These are phyloP conservation scores for Aspergillus clavatus DNA, from an alignment of 2,329 filamentous ascomycete genomes.

Conservation along the genomic window DNA sequence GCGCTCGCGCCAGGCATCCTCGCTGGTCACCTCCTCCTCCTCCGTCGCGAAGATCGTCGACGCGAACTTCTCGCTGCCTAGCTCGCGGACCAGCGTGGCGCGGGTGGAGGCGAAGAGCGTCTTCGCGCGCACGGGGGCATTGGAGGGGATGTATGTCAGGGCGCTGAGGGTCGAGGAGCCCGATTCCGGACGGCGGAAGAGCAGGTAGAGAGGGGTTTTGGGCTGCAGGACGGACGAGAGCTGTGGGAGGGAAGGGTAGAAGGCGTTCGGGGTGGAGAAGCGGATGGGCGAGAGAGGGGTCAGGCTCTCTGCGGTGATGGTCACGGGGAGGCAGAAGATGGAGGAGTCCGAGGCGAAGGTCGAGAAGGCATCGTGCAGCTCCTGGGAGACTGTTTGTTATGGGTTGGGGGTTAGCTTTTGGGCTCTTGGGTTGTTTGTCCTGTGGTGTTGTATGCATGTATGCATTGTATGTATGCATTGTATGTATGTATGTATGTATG, in stretches of 20 bases:
- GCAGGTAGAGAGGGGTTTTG: slow-evolving; percentile 56
- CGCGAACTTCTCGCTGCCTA: slow-evolving; percentile 58
- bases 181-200: slow-evolving; percentile 49
- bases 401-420: slow-evolving; percentile 1
- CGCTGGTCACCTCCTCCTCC: slow-evolving; percentile 51
- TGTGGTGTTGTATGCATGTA: slow-evolving; percentile 1
- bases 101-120: slow-evolving; percentile 63
- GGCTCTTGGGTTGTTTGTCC: no score
- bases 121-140: slow-evolving; percentile 60
- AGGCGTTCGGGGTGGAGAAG: slow-evolving; percentile 41
- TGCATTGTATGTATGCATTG: no score
- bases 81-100: slow-evolving; percentile 54
- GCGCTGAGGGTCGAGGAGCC: slow-evolving; percentile 41
- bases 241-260: slow-evolving; percentile 48
- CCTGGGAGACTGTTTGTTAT: slow-evolving; percentile 41
- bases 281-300: slow-evolving; percentile 37
- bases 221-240: slow-evolving; percentile 51
- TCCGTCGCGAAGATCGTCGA: slow-evolving; percentile 57
- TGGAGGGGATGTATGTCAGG: slow-evolving; percentile 59
- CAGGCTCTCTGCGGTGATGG: slow-evolving; percentile 42
- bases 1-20: slow-evolving; percentile 51
- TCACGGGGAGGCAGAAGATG: slow-evolving; percentile 44
- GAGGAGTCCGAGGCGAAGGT: slow-evolving; percentile 38
- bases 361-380: slow-evolving; percentile 45
- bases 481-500: no score